Evolutionary conservation across 805 yeast genomes (phyloP).

Genomic region (Kregervanrija delftensis): DNA sequence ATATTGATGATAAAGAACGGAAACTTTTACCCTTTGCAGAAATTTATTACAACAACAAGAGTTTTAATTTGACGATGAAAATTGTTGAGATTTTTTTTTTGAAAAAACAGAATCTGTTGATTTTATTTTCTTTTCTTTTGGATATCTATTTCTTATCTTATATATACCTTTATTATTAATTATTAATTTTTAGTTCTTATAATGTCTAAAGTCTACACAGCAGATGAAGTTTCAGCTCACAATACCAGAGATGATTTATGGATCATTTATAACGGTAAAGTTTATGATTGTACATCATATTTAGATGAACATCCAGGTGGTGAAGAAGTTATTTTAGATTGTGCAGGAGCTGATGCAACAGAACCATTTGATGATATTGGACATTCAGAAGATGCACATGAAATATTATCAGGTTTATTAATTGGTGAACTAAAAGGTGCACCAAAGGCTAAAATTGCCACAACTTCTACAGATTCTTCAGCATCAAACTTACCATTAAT

Average conservation of each 20-base stretch:
- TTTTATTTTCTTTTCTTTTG: too few species aligned
- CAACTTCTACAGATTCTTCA: constrained; percentile 16
- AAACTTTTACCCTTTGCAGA: not conserved
- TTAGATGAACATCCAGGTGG: constrained; percentile 72
- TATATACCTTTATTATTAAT: too few species aligned
- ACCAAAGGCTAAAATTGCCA: constrained; percentile 23
- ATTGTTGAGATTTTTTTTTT: not conserved
- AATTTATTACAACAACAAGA: not conserved
- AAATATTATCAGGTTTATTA: constrained; percentile 55
- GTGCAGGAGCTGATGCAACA: constrained; percentile 75
- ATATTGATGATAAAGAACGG: too few species aligned
- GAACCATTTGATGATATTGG: constrained; percentile 84
- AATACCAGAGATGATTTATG: constrained; percentile 72
- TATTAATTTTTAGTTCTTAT: constrained; percentile 1
- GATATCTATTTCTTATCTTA: too few species aligned
- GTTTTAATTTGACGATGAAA: not conserved
- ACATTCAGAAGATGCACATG: constrained; percentile 94
- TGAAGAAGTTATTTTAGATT: constrained; percentile 65
- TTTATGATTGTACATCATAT: constrained; percentile 69
- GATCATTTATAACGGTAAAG: constrained; percentile 78
- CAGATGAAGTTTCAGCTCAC: constrained; percentile 68
- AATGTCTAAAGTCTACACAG: constrained; percentile 49
- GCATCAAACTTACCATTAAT: constrained; percentile 25
- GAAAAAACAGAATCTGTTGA: not conserved
- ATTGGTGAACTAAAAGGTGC: constrained; percentile 76